Percentiles rank a stretch among this genome's conserved stretches.
These are phyloP conservation scores for Diaporthe velutina DNA, from an alignment of 2,329 filamentous ascomycete species.

Conservation along the genomic window DNA sequence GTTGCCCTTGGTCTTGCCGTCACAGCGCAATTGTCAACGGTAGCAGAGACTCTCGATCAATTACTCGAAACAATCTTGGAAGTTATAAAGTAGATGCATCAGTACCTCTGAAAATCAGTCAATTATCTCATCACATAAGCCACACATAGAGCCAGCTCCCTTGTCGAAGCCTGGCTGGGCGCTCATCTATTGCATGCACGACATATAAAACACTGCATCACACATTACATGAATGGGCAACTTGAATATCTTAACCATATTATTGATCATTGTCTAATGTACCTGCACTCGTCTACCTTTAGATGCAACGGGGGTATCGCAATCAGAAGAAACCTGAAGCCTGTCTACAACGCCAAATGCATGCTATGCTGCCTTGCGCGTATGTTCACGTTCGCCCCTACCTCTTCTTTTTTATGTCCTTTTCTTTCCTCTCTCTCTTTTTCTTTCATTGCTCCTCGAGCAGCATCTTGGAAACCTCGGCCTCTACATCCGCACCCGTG, in stretches of 20 bases:
- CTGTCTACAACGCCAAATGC: conserved; percentile 28
- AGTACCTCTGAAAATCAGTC: too few species aligned
- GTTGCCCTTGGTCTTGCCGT: neutral
- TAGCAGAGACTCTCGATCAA: accelerated
- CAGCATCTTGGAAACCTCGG: conserved; percentile 35
- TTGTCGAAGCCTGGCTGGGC: neutral
- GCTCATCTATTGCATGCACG: neutral
- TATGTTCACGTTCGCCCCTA: neutral
- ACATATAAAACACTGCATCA: neutral
- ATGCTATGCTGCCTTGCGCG: conserved; percentile 17
- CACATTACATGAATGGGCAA: neutral
- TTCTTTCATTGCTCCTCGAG: conserved; percentile 9
- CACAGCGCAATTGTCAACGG: too few species aligned
- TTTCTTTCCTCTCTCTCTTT: neutral
- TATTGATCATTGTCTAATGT: conserved; percentile 3
- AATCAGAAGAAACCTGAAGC: conserved; percentile 32
- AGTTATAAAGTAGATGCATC: neutral
- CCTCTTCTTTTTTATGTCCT: neutral
- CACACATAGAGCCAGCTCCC: neutral
- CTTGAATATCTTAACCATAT: neutral
- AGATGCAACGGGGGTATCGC: conserved; percentile 31
- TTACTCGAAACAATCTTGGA: too few species aligned
- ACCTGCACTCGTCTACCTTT: conserved; percentile 15
- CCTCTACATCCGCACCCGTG: conserved; percentile 31
- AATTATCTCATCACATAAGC: neutral